Conservation (phyloP, 2,329 filamentous ascomycete species). For the Teratosphaeria gauchensis region DNA sequence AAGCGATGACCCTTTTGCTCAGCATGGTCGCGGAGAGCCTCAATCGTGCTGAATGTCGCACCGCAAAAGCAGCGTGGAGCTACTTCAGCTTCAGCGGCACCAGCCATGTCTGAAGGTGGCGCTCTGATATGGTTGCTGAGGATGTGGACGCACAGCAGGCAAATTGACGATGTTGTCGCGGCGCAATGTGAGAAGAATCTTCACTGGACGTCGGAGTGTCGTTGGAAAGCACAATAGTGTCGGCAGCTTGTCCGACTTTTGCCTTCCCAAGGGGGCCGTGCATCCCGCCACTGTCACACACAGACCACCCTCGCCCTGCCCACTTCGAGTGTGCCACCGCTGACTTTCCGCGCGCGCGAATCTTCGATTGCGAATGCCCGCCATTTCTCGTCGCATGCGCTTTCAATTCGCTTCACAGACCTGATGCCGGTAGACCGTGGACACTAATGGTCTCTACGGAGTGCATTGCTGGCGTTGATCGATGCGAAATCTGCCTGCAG, state of each 20-base stretch:
- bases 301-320: background rate
- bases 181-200: no score
- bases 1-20: background rate
- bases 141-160: no score
- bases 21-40: background rate
- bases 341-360: background rate
- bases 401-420: background rate
- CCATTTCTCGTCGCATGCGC: background rate
- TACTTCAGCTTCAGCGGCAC: no score
- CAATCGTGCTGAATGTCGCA: background rate
- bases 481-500: no score
- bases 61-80: slow-evolving; percentile 3
- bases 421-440: background rate
- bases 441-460: background rate
- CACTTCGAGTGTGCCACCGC: background rate
- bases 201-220: no score
- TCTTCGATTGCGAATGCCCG: background rate
- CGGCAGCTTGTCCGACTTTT: no score
- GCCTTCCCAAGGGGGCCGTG: background rate
- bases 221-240: no score
- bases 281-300: background rate
- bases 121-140: no score
- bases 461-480: background rate
- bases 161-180: no score
- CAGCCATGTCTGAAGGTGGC: no score